Evolutionary conservation across 306 rosid genomes (phyloP), one percentile per base, ranked within the genome.

Genomic region (Comarum palustre): DNA sequence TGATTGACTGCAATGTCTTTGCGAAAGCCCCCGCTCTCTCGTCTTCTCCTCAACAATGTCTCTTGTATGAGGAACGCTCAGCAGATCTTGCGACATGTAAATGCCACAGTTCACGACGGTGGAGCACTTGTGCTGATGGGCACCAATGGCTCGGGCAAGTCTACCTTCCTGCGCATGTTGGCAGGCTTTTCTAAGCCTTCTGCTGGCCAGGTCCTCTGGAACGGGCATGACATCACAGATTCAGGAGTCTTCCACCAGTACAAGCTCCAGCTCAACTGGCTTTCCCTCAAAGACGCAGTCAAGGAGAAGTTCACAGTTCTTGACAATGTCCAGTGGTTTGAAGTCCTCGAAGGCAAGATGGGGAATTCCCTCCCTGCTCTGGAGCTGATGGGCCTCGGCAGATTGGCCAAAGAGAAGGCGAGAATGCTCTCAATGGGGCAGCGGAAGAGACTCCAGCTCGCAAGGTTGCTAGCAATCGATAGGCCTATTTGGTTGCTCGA

Each of bases 61-160:
- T 84, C 95, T 45, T 92, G 98, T 82, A 92, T 92, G 95, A 87
- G 98, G 78, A 88, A 92, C 79, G 98, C 92, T 36, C 96, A 88
- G 50, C 98, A 90, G 79, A 75, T 92, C 80, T 82, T 92, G 20
- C 79, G 87, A 27, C 82, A 90, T 15, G 98, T 92, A 61, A 92
- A 88, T 46, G 89, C 82, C 51, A 81, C 98, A 31, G 71, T 92
- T 47, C 90, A 92, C 11, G 96, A 90, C 16, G 96, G 98, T 17
- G 84, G 91, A 22, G 92, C 96, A 0, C 89, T 92, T 4, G 86
- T 90, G 68, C 83, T 92, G 46, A 81, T 89, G 0, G 96, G 96
- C 10, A 82, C 96, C 63, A 92, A 92, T 66, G 96, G 98, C 25
- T 92, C 96, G 0, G 96, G 96, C 13, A 92, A 92, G 87, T 59